Base-by-base conservation (phyloP, 1,284 basidiomycete species). In the Tylopilus orsonianus region DNA sequence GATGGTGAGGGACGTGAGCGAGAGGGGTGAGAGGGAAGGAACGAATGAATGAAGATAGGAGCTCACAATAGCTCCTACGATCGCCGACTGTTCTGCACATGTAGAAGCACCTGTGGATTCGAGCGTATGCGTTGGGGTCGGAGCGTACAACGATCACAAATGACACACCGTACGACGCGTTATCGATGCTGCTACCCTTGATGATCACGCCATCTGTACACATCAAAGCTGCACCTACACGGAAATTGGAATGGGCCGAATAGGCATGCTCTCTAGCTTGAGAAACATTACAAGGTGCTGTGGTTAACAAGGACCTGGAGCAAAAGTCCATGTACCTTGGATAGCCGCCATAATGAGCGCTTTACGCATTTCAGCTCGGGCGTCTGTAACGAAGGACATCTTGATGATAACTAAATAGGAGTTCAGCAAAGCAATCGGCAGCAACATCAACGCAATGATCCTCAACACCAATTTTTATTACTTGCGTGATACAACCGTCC, bases 141-240 rank as follows among this genome's bases (percentile, higher is more conserved):
- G n/a, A n/a, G 24, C 24, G 24, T 26, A 8, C 3, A 26, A 4
- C 24, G 24, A 26, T 9, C 24, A 26, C 24, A 26, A 9, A 26
- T 19, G 6, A 53, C 68, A 24, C 44, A 88, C 93, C 89, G 64
- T 93, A 94, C 0, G 90, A 90, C 0, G 91, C 91, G 61, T 96
- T 96, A 71, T 97, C 93, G 50, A 96, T 78, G 62, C 95, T 96
- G 32, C 86, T 83, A 5, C 93, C 93, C 46, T 81, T 87, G 53
- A 93, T 78, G 33, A 95, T 80, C 12, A 74, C 69, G 1, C 90
- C 91, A 50, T 86, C 79, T 1, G 77, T 63, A 2, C 83, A 75
- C 16, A 95, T 70, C 10, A 96, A 71, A 0, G 91, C 87, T 0
- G 93, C 91, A 0, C 94, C 93, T 9, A 97, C 93, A 38, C 87